Conservation (phyloP, 495 filamentous ascomycete genomes). For the Neurospora tetraspora region DNA sequence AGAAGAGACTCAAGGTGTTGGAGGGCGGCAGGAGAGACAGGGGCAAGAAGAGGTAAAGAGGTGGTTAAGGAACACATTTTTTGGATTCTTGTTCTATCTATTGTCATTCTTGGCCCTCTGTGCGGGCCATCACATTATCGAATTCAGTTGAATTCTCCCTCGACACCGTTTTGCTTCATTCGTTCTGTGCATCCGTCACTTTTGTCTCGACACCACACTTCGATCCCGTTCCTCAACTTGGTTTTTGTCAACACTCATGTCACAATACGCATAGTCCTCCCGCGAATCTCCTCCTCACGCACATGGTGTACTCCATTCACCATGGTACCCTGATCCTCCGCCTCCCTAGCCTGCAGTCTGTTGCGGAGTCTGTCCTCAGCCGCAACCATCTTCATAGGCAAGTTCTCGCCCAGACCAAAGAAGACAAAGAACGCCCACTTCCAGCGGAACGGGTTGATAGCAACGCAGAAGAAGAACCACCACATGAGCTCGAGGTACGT, state of each 20-base stretch:
- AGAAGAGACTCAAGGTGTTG: constrained; percentile 62
- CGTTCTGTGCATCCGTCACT: background rate
- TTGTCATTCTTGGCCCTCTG: background rate
- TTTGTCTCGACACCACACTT: background rate
- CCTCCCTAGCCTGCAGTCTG: constrained; percentile 19
- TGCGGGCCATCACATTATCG: background rate
- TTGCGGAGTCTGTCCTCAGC: constrained; percentile 51
- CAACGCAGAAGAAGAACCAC: constrained; percentile 73
- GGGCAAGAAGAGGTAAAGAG: constrained; percentile 28
- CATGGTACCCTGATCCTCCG: background rate
- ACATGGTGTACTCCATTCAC: background rate
- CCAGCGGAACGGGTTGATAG: constrained; percentile 80
- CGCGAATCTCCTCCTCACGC: background rate
- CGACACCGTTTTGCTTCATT: background rate
- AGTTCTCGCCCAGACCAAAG: constrained; percentile 56
- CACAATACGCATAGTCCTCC: background rate
- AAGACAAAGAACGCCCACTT: constrained; percentile 72
- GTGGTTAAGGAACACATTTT: background rate
- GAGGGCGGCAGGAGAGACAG: constrained; percentile 47
- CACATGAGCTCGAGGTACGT: constrained; percentile 76
- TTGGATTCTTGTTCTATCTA: background rate
- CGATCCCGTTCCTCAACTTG: too few relatives aligned
- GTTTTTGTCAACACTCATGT: background rate
- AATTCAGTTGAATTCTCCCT: background rate
- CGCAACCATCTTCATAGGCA: constrained; percentile 57